A percentile compares a stretch with the other conserved stretches of the same genome.
Conservation (phyloP, 164 flowering plant genomes). For the Nymphaea colorata region DNA sequence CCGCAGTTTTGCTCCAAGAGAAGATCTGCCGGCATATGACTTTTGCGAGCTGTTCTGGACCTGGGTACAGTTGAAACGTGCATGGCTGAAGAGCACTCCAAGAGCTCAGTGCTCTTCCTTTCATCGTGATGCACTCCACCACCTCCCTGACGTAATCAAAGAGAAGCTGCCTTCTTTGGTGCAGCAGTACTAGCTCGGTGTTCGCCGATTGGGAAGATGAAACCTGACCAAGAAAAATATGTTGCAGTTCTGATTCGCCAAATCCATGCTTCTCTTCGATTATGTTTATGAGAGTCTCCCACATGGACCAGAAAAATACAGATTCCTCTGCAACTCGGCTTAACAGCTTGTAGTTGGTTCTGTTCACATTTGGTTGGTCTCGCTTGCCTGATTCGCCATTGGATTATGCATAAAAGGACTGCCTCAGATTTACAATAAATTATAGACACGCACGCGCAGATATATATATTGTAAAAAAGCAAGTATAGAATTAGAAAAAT, state of each 20-base stretch:
- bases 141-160: slow-evolving; percentile 19
- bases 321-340: slow-evolving; percentile 20
- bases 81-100: background rate
- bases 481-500: background rate
- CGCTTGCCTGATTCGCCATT: background rate
- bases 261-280: slow-evolving; percentile 11
- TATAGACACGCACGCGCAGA: no score
- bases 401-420: background rate
- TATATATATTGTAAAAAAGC: no score
- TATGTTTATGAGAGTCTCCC: slow-evolving; percentile 18
- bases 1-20: slow-evolving; percentile 4
- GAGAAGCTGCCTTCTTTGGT: slow-evolving; percentile 28
- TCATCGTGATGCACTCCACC: background rate
- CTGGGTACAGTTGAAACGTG: background rate
- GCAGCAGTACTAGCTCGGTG: slow-evolving; percentile 10
- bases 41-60: slow-evolving; percentile 1
- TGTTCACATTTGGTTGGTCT: slow-evolving; percentile 6
- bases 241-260: slow-evolving; percentile 8
- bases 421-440: background rate
- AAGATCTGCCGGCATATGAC: slow-evolving; percentile 5
- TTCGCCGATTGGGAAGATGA: slow-evolving; percentile 15
- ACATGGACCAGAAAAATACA: slow-evolving; percentile 25
- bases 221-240: slow-evolving; percentile 4
- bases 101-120: background rate
- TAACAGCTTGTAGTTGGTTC: background rate